Percentiles rank a stretch among this genome's conserved stretches.
Conservation (phyloP, 2,329 filamentous ascomycete species). For the Claviceps citrina region DNA sequence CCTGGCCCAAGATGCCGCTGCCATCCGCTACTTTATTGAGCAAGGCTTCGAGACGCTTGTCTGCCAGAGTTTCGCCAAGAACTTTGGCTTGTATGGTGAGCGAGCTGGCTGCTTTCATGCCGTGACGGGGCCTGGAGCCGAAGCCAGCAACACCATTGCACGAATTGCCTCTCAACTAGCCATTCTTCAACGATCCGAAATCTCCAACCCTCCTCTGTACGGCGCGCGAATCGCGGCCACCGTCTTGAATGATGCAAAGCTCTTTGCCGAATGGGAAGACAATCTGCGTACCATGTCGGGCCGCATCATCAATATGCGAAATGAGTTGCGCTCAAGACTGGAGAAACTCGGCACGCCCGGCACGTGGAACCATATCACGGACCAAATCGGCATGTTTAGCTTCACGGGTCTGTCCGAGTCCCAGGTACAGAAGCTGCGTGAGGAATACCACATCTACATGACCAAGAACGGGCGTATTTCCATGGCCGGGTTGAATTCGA, state of each 20-base stretch:
- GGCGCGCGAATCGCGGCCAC: slow-evolving; percentile 77
- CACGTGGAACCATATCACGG: slow-evolving; percentile 91
- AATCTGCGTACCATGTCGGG: slow-evolving; percentile 90
- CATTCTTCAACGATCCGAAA: slow-evolving; percentile 90
- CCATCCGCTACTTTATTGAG: slow-evolving; percentile 87
- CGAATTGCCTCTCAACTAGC: slow-evolving; percentile 78
- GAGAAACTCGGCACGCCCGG: slow-evolving; percentile 78
- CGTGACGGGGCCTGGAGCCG: slow-evolving; percentile 56
- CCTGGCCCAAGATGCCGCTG: slow-evolving; percentile 69
- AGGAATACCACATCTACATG: slow-evolving; percentile 68
- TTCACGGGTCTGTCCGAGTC: slow-evolving; percentile 68
- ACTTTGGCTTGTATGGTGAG: slow-evolving; percentile 94
- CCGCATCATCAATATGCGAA: slow-evolving; percentile 85
- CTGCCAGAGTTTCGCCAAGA: slow-evolving; percentile 93
- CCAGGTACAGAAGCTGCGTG: slow-evolving; percentile 56
- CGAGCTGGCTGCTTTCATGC: slow-evolving; percentile 94
- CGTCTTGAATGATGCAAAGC: slow-evolving; percentile 64
- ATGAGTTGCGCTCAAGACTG: slow-evolving; percentile 59
- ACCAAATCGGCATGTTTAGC: slow-evolving; percentile 99
- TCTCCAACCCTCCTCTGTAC: slow-evolving; percentile 91
- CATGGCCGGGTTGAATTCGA: slow-evolving; percentile 91
- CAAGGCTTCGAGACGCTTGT: slow-evolving; percentile 81
- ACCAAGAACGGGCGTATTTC: slow-evolving; percentile 97
- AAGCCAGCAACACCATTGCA: slow-evolving; percentile 43
- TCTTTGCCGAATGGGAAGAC: slow-evolving; percentile 85